Conservation (phyloP, 2,329 filamentous ascomycete genomes). For the Calonectria hawksworthii region DNA sequence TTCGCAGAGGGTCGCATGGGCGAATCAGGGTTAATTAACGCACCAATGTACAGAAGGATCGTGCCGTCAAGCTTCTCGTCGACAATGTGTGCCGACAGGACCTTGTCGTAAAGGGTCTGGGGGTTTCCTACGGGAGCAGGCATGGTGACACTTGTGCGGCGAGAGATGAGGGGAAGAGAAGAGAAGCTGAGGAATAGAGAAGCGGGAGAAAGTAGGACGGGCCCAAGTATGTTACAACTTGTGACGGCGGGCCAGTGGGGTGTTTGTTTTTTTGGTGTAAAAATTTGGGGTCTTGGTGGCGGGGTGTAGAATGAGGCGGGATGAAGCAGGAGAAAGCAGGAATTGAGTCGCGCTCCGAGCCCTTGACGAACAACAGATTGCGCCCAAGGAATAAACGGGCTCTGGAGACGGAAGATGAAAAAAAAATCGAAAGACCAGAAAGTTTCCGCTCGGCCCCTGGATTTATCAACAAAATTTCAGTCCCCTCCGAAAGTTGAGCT, state of each 20-base stretch:
- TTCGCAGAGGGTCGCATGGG: not conserved
- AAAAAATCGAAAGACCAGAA: constrained; percentile 33
- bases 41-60: constrained; percentile 92
- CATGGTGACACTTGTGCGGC: constrained; percentile 68
- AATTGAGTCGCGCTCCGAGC: constrained; percentile 21
- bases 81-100: constrained; percentile 93
- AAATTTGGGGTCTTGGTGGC: constrained; percentile 8
- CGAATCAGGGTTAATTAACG: constrained; percentile 46
- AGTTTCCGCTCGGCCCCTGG: constrained; percentile 33
- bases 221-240: constrained; percentile 2
- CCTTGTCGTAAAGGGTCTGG: constrained; percentile 97
- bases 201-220: constrained; percentile 16
- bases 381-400: constrained; percentile 16
- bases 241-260: constrained; percentile 2
- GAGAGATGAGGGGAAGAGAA: constrained; percentile 14
- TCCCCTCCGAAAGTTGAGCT: constrained; percentile 42
- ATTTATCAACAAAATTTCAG: constrained; percentile 47
- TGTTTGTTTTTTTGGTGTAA: not conserved
- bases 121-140: constrained; percentile 79
- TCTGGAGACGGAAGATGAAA: constrained; percentile 27
- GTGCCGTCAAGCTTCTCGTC: constrained; percentile 96
- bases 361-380: constrained; percentile 10
- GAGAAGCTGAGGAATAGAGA: not conserved
- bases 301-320: constrained; percentile 17
- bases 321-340: constrained; percentile 17